Evolutionary conservation across 306 rosid species (phyloP).

Genomic region (Acacia acuminata): DNA sequence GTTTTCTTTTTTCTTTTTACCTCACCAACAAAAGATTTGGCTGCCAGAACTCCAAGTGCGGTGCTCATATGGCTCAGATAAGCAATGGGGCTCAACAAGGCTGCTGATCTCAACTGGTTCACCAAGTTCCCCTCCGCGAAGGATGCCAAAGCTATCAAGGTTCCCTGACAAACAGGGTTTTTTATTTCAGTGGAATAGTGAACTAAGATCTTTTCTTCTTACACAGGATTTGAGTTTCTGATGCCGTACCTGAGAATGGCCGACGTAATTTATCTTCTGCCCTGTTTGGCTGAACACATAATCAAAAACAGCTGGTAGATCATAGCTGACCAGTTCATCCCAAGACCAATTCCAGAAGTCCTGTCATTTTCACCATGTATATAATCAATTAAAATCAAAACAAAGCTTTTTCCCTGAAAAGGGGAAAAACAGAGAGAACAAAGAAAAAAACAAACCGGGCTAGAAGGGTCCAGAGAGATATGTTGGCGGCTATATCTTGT

Average conservation of each 20-base stretch:
- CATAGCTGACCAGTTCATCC: constrained; percentile 69
- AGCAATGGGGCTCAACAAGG: constrained; percentile 75
- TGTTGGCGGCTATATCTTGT: constrained; percentile 74
- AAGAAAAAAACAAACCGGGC: constrained; percentile 30
- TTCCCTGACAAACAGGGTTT: constrained; percentile 57
- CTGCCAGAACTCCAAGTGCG: constrained; percentile 45
- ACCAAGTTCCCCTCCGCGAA: constrained; percentile 55
- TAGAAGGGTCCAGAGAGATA: constrained; percentile 37
- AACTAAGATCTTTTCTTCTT: not conserved
- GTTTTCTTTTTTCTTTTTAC: constrained; percentile 37
- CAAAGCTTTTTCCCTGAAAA: too few species aligned
- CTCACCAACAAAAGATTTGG: constrained; percentile 54
- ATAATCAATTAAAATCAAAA: not conserved
- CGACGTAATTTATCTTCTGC: constrained; percentile 67
- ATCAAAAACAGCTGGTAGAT: constrained; percentile 70
- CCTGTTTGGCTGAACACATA: constrained; percentile 57
- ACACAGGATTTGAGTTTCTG: not conserved
- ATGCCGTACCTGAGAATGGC: constrained; percentile 76
- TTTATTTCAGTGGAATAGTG: not conserved
- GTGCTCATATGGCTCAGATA: constrained; percentile 70
- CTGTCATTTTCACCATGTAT: constrained; percentile 36
- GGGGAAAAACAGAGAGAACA: not conserved
- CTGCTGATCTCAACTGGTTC: constrained; percentile 60
- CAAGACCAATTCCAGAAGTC: constrained; percentile 76
- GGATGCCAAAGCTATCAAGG: constrained; percentile 63